phyloP scores from a whole-genome alignment of 192 early-diverging fungal species.

The Backusella parvicylindrica region DNA sequence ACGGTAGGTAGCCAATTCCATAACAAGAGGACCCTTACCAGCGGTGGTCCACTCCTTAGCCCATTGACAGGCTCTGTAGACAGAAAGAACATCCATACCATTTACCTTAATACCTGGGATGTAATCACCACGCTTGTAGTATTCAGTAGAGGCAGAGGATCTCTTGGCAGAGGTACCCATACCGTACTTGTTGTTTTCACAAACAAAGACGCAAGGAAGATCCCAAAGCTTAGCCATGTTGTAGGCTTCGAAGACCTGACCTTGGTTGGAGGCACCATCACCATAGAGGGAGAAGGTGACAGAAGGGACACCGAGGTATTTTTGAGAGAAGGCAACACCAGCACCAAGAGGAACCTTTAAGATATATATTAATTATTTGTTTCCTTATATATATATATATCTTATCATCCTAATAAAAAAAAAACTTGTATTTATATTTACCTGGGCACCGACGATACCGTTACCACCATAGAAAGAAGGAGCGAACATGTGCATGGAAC shows the following conservation, averaged over 20 bases:
- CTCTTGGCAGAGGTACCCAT: slow-evolving; percentile 94
- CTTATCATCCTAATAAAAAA: not conserved
- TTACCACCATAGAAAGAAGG: slow-evolving; percentile 97
- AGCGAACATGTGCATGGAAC: slow-evolving; percentile 99
- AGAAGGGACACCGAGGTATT: slow-evolving; percentile 74
- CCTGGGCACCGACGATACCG: slow-evolving; percentile 98
- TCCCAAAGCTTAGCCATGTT: slow-evolving; percentile 99
- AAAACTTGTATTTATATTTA: slow-evolving; percentile 24
- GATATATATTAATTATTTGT: not conserved
- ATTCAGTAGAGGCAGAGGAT: slow-evolving; percentile 88
- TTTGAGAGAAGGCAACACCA: slow-evolving; percentile 88
- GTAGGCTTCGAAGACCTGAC: slow-evolving; percentile 98
- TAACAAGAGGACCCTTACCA: slow-evolving; percentile 88
- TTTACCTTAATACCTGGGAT: slow-evolving; percentile 84
- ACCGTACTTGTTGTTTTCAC: slow-evolving; percentile 99
- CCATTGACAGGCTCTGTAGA: slow-evolving; percentile 75
- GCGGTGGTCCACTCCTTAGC: slow-evolving; percentile 79
- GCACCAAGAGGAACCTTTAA: slow-evolving; percentile 60
- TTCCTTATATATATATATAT: not conserved
- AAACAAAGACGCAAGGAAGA: slow-evolving; percentile 89
- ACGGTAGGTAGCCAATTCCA: slow-evolving; percentile 98
- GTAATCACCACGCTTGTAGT: slow-evolving; percentile 95
- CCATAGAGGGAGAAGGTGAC: slow-evolving; percentile 94
- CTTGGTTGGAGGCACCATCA: slow-evolving; percentile 98
- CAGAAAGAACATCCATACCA: slow-evolving; percentile 95